Evolutionary conservation across 2,329 filamentous ascomycete species (phyloP), one percentile per base, ranked within the genome.

Genomic region (Cordyceps farinosa): DNA sequence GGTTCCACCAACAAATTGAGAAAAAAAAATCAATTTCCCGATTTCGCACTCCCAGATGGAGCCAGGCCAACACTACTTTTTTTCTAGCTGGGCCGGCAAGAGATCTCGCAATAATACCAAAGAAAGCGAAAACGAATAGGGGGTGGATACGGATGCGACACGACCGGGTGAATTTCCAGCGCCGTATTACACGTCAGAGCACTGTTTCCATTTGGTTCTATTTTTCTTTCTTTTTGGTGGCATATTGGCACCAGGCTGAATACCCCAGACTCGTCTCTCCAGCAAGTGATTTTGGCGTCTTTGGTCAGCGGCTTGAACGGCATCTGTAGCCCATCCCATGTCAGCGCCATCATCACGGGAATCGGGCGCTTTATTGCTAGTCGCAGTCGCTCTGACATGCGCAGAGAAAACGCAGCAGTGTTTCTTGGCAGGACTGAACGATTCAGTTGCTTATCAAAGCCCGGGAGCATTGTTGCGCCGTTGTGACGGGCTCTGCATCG

Each of bases 91-190:
- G 7, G 32, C 22, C 58, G 51, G 59, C 51, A 62, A 62, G 36
- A 44, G 51, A 55, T 54, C n/a, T 22, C 29, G 60, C 38, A 54
- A 52, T 9, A 47, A 45, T 29, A 15, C 27, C n/a, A 15, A 22
- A 22, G 9, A 52, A 61, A 53, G 40, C 58, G 58, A 61, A 61
- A 61, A 61, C 58, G 58, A 61, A 61, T 22, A 29, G 45, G 57
- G 48, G 58, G 58, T 56, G 61, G 61, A 63, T 63, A 63, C 61
- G 61, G 61, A 63, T 63, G 61, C 61, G 61, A 63, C 36, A 62
- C 40, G 60, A 40, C 11, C 38, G 38, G 38, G 30, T 30, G 34
- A 40, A 8, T 7, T 29, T 15, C 27, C 54, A 27, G 36, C 48
- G 27, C 29, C 17, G 27, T 38, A 50, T 50, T 50, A 40, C 45